phyloP scores from a whole-genome alignment of 2,329 filamentous ascomycete species.

The Fusarium beomiforme region DNA sequence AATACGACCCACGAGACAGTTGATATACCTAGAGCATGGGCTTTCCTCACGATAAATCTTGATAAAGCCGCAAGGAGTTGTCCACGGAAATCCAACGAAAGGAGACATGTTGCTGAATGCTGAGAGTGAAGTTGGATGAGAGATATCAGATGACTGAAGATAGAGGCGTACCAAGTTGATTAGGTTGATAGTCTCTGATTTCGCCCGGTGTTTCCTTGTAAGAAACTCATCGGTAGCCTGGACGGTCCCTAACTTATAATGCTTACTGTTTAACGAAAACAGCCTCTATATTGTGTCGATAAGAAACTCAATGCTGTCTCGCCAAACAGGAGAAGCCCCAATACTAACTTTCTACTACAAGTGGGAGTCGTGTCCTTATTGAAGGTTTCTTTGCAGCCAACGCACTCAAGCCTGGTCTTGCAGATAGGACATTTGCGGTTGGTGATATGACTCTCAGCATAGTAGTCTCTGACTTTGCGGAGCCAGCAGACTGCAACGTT shows the following conservation, averaged over 20 bases:
- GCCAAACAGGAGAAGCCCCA: not conserved
- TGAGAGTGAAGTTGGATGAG: too few species aligned
- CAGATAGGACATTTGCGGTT: not conserved
- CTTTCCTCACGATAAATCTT: not conserved
- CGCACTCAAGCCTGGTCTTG: not conserved
- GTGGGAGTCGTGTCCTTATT: not conserved
- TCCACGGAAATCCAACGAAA: not conserved
- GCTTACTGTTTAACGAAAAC: too few species aligned
- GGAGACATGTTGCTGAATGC: not conserved
- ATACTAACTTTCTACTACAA: not conserved
- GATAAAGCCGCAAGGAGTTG: not conserved
- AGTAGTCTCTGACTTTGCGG: not conserved
- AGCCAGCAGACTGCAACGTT: slow-evolving; percentile 2
- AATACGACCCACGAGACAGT: not conserved
- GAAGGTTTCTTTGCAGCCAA: not conserved
- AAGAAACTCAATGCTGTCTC: too few species aligned
- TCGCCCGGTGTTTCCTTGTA: too few species aligned
- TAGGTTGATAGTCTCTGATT: too few species aligned
- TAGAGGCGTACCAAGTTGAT: too few species aligned
- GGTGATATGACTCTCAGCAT: not conserved
- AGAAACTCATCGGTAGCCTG: too few species aligned
- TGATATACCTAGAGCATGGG: not conserved
- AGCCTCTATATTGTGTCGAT: too few species aligned
- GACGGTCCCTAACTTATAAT: too few species aligned
- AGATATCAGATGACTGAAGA: not conserved